Evolutionary conservation across 2,329 filamentous ascomycete species (phyloP).

Genomic region (Penicillium sp.): DNA sequence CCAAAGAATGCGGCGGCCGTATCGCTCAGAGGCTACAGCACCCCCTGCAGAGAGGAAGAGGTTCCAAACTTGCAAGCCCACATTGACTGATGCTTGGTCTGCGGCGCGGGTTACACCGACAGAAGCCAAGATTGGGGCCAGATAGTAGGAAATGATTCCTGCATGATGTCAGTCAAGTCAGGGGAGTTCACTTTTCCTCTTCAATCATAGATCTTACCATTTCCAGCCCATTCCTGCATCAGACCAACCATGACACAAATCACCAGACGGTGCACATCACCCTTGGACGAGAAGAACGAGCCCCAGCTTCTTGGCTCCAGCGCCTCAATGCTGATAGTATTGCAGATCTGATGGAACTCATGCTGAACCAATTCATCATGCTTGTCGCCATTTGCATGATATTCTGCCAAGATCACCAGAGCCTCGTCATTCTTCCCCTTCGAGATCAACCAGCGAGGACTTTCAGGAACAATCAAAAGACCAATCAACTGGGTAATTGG

Average conservation of each 20-base stretch:
- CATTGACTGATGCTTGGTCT: conserved; percentile 37
- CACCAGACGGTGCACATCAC: conserved; percentile 24
- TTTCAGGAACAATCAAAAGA: conserved; percentile 65
- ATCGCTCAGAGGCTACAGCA: conserved; percentile 31
- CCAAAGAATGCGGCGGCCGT: conserved; percentile 33
- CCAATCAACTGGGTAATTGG: conserved; percentile 55
- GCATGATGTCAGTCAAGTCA: conserved; percentile 8
- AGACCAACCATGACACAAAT: conserved; percentile 30
- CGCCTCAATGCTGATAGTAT: conserved; percentile 25
- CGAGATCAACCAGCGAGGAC: conserved; percentile 67
- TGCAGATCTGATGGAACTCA: conserved; percentile 32
- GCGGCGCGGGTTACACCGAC: conserved; percentile 38
- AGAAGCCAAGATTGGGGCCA: conserved; percentile 44
- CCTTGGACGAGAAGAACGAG: conserved; percentile 27
- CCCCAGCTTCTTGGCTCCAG: conserved; percentile 21
- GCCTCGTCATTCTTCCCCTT: conserved; percentile 64
- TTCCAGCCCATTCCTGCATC: conserved; percentile 33
- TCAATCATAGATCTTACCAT: conserved; percentile 19
- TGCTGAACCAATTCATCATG: conserved; percentile 33
- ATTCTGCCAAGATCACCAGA: conserved; percentile 60
- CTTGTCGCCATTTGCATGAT: conserved; percentile 60
- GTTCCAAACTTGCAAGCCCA: conserved; percentile 33
- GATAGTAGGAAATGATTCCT: conserved; percentile 44
- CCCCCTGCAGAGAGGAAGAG: conserved; percentile 30
- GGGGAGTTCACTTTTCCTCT: no score